A percentile compares a stretch with the other conserved stretches of the same genome.
These are phyloP conservation scores for Microdochium nivale DNA, from an alignment of 2,329 filamentous ascomycete species.

Conservation along the genomic window DNA sequence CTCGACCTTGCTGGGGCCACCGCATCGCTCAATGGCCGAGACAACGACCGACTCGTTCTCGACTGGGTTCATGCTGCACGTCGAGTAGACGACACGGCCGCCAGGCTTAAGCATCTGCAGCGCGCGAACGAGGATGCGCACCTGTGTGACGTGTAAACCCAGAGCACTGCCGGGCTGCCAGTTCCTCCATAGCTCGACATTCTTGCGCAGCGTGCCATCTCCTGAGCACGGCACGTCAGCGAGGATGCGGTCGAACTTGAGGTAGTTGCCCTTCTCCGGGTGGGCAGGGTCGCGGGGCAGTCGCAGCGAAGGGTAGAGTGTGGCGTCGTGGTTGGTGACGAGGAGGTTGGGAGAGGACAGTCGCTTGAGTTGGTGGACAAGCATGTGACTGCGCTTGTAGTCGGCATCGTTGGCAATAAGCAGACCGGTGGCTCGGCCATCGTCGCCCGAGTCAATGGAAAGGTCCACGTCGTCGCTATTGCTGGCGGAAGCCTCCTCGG, in stretches of 20 bases:
- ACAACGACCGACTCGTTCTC: slow-evolving; percentile 93
- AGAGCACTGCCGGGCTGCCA: slow-evolving; percentile 85
- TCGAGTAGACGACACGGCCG: slow-evolving; percentile 92
- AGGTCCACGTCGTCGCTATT: slow-evolving; percentile 50
- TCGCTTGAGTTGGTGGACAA: slow-evolving; percentile 96
- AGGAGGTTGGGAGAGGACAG: slow-evolving; percentile 93
- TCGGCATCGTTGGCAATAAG: slow-evolving; percentile 94
- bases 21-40: slow-evolving; percentile 82
- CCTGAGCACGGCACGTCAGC: slow-evolving; percentile 96
- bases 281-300: slow-evolving; percentile 55
- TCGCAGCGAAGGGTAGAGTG: slow-evolving; percentile 86
- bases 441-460: slow-evolving; percentile 54
- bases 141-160: slow-evolving; percentile 79
- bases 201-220: slow-evolving; percentile 90
- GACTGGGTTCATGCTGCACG: slow-evolving; percentile 96
- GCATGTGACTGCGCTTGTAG: slow-evolving; percentile 93
- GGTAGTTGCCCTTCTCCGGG: slow-evolving; percentile 55
- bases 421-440: slow-evolving; percentile 82
- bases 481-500: slow-evolving; percentile 15
- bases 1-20: slow-evolving; percentile 70
- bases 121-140: slow-evolving; percentile 82
- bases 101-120: slow-evolving; percentile 95
- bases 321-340: slow-evolving; percentile 96
- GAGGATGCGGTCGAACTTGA: slow-evolving; percentile 94
- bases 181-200: slow-evolving; percentile 87